These are phyloP conservation scores for Rhodotorula sphaerocarpa DNA, from an alignment of 768 basidiomycete genomes.

Conservation along the genomic window DNA sequence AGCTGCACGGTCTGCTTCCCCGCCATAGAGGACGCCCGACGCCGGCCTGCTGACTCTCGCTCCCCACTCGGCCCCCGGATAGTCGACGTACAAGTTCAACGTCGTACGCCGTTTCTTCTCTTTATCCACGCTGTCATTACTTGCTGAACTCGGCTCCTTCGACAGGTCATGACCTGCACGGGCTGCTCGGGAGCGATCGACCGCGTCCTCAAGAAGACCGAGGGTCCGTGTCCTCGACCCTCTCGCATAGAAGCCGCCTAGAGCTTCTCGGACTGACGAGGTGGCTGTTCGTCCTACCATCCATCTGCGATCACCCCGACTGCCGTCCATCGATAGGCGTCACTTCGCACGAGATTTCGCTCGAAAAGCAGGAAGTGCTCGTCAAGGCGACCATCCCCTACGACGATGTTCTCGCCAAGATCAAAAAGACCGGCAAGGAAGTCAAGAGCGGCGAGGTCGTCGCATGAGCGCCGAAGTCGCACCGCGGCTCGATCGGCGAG, in stretches of 20 bases:
- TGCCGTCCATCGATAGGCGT: slow-evolving; percentile 52
- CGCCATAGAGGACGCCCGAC: too few relatives aligned
- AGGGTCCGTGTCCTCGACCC: slow-evolving; percentile 43
- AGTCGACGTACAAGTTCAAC: slow-evolving; percentile 29
- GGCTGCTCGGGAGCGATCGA: slow-evolving; percentile 78
- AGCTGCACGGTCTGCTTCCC: too few relatives aligned
- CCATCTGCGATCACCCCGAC: neutral
- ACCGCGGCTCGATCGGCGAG: too few relatives aligned
- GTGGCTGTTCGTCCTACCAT: too few relatives aligned
- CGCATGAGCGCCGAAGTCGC: too few relatives aligned
- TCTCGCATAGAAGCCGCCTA: neutral
- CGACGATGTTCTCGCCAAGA: slow-evolving; percentile 60
- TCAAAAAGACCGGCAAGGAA: slow-evolving; percentile 69
- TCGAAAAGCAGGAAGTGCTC: slow-evolving; percentile 64
- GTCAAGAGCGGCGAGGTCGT: slow-evolving; percentile 28
- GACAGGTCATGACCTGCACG: slow-evolving; percentile 48
- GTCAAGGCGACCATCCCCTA: slow-evolving; percentile 57
- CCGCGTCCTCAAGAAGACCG: slow-evolving; percentile 63
- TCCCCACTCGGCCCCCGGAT: neutral
- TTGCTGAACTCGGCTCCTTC: neutral
- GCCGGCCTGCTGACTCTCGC: neutral
- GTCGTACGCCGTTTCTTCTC: too few relatives aligned
- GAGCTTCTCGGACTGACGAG: too few relatives aligned
- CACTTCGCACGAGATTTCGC: slow-evolving; percentile 53
- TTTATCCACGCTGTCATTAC: too few relatives aligned